Evolutionary conservation across 169 alveolate genomes (phyloP), one percentile per base, ranked within the genome.

Genomic region (Cryptosporidium tyzzeri): DNA sequence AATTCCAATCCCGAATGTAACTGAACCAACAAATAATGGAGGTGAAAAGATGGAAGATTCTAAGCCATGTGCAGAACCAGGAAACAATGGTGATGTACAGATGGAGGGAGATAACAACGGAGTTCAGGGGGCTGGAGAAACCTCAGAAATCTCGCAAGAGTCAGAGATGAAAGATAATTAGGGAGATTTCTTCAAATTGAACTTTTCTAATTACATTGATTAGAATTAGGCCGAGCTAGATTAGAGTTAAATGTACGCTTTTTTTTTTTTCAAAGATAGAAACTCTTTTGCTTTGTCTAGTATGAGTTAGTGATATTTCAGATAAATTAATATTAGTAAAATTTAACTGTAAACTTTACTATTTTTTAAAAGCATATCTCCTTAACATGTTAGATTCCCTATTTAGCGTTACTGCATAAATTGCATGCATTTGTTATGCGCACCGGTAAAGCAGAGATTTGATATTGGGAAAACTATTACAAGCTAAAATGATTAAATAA

Each of bases 1-100:
- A n/a, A 33, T 62, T 9, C 89, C 89, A 8, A 26, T 80, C 37
- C 75, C 89, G 14, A 80, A 80, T 5, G 71, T 37, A 2, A 31
- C 71, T 31, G 71, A 65, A n/a, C 71, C 71, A n/a, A 35, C 53
- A 1, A 37, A 35, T 29, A 9, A 31, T 37, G 50, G 29, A 18
- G 9, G 9, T 37, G 50, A 35, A 7, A 65, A 65, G 21, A 65
- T 65, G 71, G 71, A 65, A 0, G 71, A 65, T n/a, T 37, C 71
- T 18, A 5, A 37, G 21, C 53, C 48, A 37, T n/a, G 51, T 5
- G 3, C 67, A 21, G 71, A 31, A n/a, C 2, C 71, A 8, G 71
- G 48, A 65, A 37, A 14, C 31, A 9, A 31, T 14, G 55, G 2
- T 55, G 67, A 55, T 26, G 67, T 55, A 8, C 67, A n/a, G 67